Evolutionary conservation across 1,284 basidiomycete genomes (phyloP), one percentile per base, ranked within the genome.

Genomic region (Moesziomyces globuligerus): DNA sequence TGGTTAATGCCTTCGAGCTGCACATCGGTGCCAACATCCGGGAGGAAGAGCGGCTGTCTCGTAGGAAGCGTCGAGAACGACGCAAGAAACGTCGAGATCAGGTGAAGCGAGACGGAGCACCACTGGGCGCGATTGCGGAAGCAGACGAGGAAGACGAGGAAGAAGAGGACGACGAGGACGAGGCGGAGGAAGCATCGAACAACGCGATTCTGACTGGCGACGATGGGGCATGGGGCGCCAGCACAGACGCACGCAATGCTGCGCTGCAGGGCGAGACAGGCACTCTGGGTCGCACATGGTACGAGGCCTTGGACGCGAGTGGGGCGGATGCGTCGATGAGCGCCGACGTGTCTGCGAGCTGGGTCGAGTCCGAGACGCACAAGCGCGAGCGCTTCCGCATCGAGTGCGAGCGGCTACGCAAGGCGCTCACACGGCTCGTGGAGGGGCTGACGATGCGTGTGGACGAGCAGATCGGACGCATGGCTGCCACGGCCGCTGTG

Each of bases 61-160:
- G 67, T 17, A 34, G 58, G 11, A 56, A 55, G 25, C 52, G 68
- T 6, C 40, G 56, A 6, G 60, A 66, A 18, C 45, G 68, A 45
- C 52, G 68, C 25, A 57, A 55, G 41, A 50, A 51, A 42, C 61
- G 57, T 0, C 46, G 50, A 39, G 67, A 65, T 40, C 57, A 49
- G 47, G 67, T 49, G 11, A 51, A 52, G 21, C 52, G 51, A 24
- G 50, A 50, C 2, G 52, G 55, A 13, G 67, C 56, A 18, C 59
- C 67, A 15, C 60, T 70, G 2, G 67, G 51, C 15, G 60, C 53
- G 15, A 70, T 70, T 37, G 59, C 40, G 6, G 67, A 70, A 34
- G 67, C 48, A 18, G 60, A 70, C 7, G 60, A 64, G 25, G 67
- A 70, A 11, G 67, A 70, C 13, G 65, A 62, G 7, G 66, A 64